Percentiles rank a stretch among this genome's conserved stretches.
Evolutionary conservation across 148 eudicot genomes (phyloP).

Genomic region (Polygonum maritimum): DNA sequence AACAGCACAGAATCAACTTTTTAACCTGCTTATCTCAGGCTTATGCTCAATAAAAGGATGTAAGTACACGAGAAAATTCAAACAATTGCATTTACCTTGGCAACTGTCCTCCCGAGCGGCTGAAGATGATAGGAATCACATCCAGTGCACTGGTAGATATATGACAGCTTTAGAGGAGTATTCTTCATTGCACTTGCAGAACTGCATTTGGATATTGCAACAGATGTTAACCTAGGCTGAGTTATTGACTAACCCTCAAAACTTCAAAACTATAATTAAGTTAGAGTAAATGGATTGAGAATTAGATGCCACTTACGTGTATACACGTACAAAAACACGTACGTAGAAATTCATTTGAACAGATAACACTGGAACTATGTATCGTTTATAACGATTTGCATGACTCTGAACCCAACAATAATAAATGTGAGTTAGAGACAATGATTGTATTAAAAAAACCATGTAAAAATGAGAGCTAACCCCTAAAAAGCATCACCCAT

Average conservation of each 20-base stretch:
- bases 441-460: not conserved
- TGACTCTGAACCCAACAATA: conserved; percentile 63
- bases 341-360: conserved; percentile 88
- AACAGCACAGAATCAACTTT: not conserved
- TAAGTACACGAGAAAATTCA: not conserved
- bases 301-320: conserved; percentile 49
- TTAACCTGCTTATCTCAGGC: not conserved
- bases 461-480: not conserved
- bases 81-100: conserved; percentile 54
- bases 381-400: conserved; percentile 94
- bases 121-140: conserved; percentile 99
- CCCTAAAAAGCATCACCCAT: not conserved
- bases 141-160: conserved; percentile 83
- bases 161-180: conserved; percentile 92
- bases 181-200: conserved; percentile 96
- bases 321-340: conserved; percentile 90
- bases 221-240: not conserved
- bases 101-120: conserved; percentile 72
- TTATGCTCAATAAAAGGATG: not conserved
- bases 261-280: conserved; percentile 3
- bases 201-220: conserved; percentile 33
- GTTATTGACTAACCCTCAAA: not conserved
- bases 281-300: not conserved
- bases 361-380: conserved; percentile 85
- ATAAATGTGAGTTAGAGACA: not conserved